These are phyloP conservation scores for Fusarium sp. DNA, from an alignment of 2,329 filamentous ascomycete genomes.

Conservation along the genomic window DNA sequence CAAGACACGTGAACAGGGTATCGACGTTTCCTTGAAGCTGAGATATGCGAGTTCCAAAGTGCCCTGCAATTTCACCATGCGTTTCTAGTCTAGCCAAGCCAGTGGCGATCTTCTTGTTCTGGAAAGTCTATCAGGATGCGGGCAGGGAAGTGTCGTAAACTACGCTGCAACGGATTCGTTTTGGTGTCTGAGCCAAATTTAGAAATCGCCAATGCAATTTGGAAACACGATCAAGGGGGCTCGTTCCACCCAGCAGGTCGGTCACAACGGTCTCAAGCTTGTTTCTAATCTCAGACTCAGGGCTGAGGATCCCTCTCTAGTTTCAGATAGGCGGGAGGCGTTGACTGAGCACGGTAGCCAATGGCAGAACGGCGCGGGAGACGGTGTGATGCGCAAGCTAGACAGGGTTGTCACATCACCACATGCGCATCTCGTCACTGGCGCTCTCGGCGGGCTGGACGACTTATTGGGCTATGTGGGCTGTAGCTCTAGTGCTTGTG, in stretches of 20 bases:
- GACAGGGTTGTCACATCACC: slow-evolving; percentile 48
- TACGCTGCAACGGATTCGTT: neutral
- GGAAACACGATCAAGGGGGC: slow-evolving; percentile 30
- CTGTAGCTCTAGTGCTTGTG: slow-evolving; percentile 2
- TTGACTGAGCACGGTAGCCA: slow-evolving; percentile 38
- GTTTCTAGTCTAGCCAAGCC: slow-evolving; percentile 6
- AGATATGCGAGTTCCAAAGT: slow-evolving; percentile 4
- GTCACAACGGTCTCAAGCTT: slow-evolving; percentile 45
- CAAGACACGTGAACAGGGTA: slow-evolving; percentile 16
- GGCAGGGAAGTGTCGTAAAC: slow-evolving; percentile 11
- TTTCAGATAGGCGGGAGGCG: slow-evolving; percentile 47
- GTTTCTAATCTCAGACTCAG: slow-evolving; percentile 45
- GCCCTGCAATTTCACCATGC: slow-evolving; percentile 27
- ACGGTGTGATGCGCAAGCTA: slow-evolving; percentile 48
- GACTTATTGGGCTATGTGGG: slow-evolving; percentile 31
- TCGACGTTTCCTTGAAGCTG: slow-evolving; percentile 17
- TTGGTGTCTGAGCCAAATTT: slow-evolving; percentile 39
- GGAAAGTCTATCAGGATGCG: slow-evolving; percentile 25
- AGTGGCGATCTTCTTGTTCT: slow-evolving; percentile 17
- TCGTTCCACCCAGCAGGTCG: slow-evolving; percentile 44
- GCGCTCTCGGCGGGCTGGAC: slow-evolving; percentile 42
- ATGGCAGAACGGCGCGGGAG: slow-evolving; percentile 29
- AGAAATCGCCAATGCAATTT: slow-evolving; percentile 40
- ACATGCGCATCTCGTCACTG: slow-evolving; percentile 49
- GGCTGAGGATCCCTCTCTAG: slow-evolving; percentile 35